Conservation (phyloP, 169 alveolate genomes). For the Plasmodium sp. region DNA sequence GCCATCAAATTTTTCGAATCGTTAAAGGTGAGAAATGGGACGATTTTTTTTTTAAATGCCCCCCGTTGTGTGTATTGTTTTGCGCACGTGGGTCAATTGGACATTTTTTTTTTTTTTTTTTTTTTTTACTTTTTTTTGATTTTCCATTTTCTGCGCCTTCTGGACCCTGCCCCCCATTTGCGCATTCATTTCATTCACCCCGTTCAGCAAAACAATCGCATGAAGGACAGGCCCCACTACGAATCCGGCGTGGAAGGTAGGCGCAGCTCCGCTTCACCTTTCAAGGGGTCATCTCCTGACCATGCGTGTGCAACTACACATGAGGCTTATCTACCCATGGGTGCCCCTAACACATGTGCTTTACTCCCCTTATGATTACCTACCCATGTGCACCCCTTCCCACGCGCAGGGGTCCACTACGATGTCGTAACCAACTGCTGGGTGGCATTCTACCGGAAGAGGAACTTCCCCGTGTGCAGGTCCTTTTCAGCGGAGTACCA, state of each 20-base stretch:
- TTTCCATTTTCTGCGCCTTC: neutral
- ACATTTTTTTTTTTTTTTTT: neutral
- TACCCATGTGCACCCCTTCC: neutral
- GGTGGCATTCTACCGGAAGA: slow-evolving; percentile 51
- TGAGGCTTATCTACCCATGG: neutral
- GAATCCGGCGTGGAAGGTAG: slow-evolving; percentile 71
- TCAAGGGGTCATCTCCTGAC: neutral
- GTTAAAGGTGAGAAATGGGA: slow-evolving; percentile 68
- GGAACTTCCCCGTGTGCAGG: slow-evolving; percentile 65
- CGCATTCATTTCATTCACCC: neutral
- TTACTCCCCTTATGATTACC: neutral
- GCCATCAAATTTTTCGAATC: slow-evolving; percentile 78
- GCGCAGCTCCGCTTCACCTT: neutral
- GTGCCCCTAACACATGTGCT: neutral
- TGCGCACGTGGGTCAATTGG: neutral
- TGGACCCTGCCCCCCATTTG: neutral
- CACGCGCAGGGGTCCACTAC: slow-evolving; percentile 46
- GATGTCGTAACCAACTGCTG: slow-evolving; percentile 68
- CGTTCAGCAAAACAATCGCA: slow-evolving; percentile 14
- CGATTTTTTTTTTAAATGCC: neutral
- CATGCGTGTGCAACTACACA: neutral
- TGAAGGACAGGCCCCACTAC: slow-evolving; percentile 30
- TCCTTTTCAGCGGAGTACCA: slow-evolving; percentile 73
- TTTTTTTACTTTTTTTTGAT: too few relatives aligned
- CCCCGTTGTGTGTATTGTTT: neutral